phyloP scores from a whole-genome alignment of 257 asterid species.

The Capsicum rhomboideum region DNA sequence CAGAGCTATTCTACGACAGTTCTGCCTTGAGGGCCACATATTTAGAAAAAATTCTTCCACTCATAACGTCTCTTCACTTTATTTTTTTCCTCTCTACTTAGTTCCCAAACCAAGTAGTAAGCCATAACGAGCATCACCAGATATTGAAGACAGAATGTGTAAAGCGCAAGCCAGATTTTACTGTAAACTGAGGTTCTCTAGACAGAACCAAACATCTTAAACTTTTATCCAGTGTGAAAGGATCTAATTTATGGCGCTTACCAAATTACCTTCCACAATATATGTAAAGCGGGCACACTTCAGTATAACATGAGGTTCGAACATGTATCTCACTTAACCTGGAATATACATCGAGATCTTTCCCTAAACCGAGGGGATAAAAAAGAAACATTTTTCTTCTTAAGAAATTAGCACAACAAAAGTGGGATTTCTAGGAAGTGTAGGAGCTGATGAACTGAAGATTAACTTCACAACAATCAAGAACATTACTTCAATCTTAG shows the following conservation, averaged over 20 bases:
- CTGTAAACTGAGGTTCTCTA: not conserved
- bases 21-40: no score
- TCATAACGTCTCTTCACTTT: no score
- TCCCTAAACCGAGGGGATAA: not conserved
- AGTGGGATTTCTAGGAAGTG: not conserved
- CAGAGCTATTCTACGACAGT: not conserved
- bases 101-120: not conserved
- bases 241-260: not conserved
- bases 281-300: not conserved
- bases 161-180: not conserved
- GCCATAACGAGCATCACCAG: not conserved
- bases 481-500: not conserved
- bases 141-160: not conserved
- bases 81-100: not conserved
- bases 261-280: not conserved
- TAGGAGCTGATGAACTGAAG: not conserved
- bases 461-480: not conserved
- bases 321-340: not conserved
- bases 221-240: no score
- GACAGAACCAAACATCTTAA: not conserved
- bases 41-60: no score
- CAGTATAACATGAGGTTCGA: not conserved
- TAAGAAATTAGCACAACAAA: not conserved
- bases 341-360: not conserved
- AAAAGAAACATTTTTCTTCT: not conserved